These are phyloP conservation scores for Talaromyces funiculosus DNA, from an alignment of 2,329 filamentous ascomycete genomes.

Conservation along the genomic window DNA sequence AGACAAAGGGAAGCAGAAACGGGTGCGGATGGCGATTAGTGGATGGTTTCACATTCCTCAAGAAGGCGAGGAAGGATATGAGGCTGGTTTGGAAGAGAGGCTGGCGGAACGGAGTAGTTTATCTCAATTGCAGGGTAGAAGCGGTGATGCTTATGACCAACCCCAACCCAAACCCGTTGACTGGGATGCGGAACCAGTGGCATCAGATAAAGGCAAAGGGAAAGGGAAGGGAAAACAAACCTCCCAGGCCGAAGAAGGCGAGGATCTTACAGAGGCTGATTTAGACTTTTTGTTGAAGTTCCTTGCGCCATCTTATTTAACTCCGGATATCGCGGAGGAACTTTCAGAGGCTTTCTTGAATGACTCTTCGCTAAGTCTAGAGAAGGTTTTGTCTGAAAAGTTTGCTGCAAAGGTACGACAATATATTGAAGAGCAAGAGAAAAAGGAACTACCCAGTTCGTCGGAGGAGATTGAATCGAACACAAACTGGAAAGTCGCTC, in stretches of 20 bases:
- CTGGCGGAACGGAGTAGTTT: conserved; percentile 84
- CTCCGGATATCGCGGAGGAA: conserved; percentile 81
- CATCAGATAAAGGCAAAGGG: conserved; percentile 18
- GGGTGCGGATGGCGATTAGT: conserved; percentile 91
- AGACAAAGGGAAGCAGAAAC: conserved; percentile 54
- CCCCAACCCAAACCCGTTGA: conserved; percentile 59
- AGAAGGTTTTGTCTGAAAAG: conserved; percentile 69
- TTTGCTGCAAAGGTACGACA: conserved; percentile 67
- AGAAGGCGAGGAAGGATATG: conserved; percentile 83
- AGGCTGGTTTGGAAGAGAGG: conserved; percentile 80
- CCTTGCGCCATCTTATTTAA: conserved; percentile 83
- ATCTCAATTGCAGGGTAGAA: conserved; percentile 82
- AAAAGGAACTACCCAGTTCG: conserved; percentile 35
- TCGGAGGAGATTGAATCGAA: conserved; percentile 54
- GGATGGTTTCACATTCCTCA: conserved; percentile 99
- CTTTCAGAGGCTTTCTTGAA: conserved; percentile 74
- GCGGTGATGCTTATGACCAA: conserved; percentile 76
- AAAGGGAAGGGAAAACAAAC: conserved; percentile 35
- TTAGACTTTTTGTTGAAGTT: conserved; percentile 87
- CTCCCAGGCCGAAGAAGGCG: conserved; percentile 45
- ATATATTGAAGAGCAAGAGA: conserved; percentile 64
- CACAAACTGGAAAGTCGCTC: conserved; percentile 67
- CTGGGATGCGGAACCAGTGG: conserved; percentile 34
- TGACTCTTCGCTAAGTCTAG: conserved; percentile 75
- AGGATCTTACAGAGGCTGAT: conserved; percentile 67